Evolutionary conservation across 2,329 filamentous ascomycete species (phyloP).

Genomic region (Lachnellula willkommii): DNA sequence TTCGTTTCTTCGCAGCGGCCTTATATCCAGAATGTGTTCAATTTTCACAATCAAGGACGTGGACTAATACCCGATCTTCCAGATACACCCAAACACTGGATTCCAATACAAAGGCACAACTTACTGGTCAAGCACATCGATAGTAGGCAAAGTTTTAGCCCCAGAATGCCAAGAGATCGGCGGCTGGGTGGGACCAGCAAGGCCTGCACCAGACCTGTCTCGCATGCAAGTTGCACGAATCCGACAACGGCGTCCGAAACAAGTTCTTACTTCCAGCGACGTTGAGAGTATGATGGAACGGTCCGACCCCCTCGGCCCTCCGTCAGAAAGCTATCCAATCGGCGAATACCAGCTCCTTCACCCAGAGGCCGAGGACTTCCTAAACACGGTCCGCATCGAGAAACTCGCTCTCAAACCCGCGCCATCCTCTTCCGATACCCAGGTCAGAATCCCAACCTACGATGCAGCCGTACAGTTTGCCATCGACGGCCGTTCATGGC

Average conservation of each 20-base stretch:
- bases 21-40: too few relatives aligned
- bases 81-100: constrained; percentile 59
- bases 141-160: constrained; percentile 70
- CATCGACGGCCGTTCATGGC: constrained; percentile 59
- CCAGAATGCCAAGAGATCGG: constrained; percentile 65
- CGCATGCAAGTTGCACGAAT: constrained; percentile 67
- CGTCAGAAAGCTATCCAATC: constrained; percentile 57
- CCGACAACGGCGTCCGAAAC: constrained; percentile 53
- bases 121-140: constrained; percentile 68
- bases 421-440: constrained; percentile 24
- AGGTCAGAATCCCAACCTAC: constrained; percentile 42
- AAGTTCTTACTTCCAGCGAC: constrained; percentile 53
- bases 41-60: too few relatives aligned
- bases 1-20: too few relatives aligned
- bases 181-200: constrained; percentile 70
- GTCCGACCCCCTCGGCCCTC: constrained; percentile 63
- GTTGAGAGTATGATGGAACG: constrained; percentile 61
- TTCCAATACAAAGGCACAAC: constrained; percentile 75
- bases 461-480: constrained; percentile 60
- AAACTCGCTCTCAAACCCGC: constrained; percentile 54
- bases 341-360: constrained; percentile 60
- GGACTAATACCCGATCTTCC: background rate
- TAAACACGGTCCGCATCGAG: constrained; percentile 66
- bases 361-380: constrained; percentile 47
- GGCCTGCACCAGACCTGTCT: constrained; percentile 60